Percentiles rank a stretch among this genome's conserved stretches.
These are phyloP conservation scores for Lanmaoa pseudosensibilis DNA, from an alignment of 768 basidiomycete genomes.

Conservation along the genomic window DNA sequence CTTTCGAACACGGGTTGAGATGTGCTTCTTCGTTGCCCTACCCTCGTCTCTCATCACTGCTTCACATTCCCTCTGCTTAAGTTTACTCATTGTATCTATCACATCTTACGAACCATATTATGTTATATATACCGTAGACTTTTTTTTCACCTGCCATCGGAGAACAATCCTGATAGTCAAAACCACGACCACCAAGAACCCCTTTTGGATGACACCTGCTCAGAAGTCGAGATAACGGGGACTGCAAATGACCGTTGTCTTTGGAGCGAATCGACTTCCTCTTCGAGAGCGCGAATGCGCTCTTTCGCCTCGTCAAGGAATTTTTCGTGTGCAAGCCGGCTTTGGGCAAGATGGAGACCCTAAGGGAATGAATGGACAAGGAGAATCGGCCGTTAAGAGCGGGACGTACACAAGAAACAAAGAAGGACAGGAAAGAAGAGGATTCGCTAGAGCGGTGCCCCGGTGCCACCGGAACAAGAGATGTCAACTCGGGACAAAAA, in stretches of 20 bases:
- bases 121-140: slow-evolving; percentile 18
- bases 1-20: slow-evolving; percentile 25
- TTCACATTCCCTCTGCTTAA: slow-evolving; percentile 1
- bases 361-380: slow-evolving; percentile 27
- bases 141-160: not conserved
- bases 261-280: slow-evolving; percentile 47
- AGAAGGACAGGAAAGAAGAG: slow-evolving; percentile 2
- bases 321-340: slow-evolving; percentile 67
- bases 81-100: not conserved
- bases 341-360: slow-evolving; percentile 67
- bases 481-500: not conserved
- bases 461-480: slow-evolving; percentile 10
- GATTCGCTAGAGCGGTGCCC: slow-evolving; percentile 1
- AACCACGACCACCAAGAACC: slow-evolving; percentile 26
- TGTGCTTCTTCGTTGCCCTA: not conserved
- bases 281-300: slow-evolving; percentile 56
- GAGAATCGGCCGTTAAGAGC: slow-evolving; percentile 15
- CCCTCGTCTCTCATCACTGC: not conserved
- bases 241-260: slow-evolving; percentile 4
- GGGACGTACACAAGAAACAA: not conserved
- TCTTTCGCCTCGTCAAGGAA: slow-evolving; percentile 60
- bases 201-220: not conserved
- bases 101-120: not conserved
- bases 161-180: not conserved
- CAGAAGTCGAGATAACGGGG: slow-evolving; percentile 1